Conservation (phyloP, 257 asterid species). For the Nicotiana tomentosiformis region DNA sequence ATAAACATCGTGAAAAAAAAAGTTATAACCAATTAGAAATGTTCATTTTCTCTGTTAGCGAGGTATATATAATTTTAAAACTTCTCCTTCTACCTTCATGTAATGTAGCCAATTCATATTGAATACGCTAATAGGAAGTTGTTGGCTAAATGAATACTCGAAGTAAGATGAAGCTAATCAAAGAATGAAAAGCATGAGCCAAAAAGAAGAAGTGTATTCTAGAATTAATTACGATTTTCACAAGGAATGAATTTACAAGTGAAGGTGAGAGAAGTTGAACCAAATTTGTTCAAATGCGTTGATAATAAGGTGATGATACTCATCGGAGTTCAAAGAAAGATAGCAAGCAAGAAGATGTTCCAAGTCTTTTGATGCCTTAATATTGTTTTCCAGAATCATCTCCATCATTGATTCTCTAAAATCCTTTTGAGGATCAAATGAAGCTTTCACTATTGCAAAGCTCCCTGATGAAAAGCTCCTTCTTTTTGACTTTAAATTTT, state of each 20-base stretch:
- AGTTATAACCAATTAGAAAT: too few species aligned
- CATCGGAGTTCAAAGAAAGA: conserved; percentile 65
- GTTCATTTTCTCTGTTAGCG: too few species aligned
- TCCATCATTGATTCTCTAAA: conserved; percentile 89
- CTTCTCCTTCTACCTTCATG: too few species aligned
- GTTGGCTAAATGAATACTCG: too few species aligned
- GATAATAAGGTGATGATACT: conserved; percentile 64
- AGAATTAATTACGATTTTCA: too few species aligned
- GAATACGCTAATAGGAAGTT: too few species aligned
- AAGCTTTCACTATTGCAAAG: conserved; percentile 77
- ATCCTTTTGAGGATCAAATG: conserved; percentile 77
- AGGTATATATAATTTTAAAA: too few species aligned
- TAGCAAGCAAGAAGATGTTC: conserved; percentile 91
- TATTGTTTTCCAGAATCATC: conserved; percentile 80
- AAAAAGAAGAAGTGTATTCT: too few species aligned
- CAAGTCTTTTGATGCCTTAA: conserved; percentile 57
- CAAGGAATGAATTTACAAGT: background rate
- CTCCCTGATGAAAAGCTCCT: conserved; percentile 39
- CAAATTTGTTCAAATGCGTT: conserved; percentile 84
- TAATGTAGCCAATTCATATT: too few species aligned
- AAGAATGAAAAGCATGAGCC: too few species aligned
- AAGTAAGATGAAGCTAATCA: too few species aligned
- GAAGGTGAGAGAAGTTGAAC: conserved; percentile 48
- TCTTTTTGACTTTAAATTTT: conserved; percentile 5
- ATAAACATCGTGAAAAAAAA: too few species aligned